These are phyloP conservation scores for Phytopythium kandeliae DNA, from an alignment of 352 stramenopile genomes.

Conservation along the genomic window DNA sequence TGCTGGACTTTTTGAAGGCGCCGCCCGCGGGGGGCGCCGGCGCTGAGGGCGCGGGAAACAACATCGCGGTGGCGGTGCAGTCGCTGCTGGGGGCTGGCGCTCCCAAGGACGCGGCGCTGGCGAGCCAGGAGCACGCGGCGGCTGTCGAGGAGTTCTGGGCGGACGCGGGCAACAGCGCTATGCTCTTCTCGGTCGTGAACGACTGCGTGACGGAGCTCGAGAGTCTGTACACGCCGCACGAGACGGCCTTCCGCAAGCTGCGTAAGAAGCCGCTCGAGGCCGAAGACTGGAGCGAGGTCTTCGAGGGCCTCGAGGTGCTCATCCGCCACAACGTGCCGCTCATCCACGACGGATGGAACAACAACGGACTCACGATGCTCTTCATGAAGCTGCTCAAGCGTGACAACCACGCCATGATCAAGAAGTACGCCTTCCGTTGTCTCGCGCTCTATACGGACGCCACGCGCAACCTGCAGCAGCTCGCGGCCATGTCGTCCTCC, in stretches of 20 bases:
- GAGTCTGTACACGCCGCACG: conserved; percentile 74
- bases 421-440: conserved; percentile 87
- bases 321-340: conserved; percentile 63
- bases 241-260: conserved; percentile 76
- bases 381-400: conserved; percentile 82
- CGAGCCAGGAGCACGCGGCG: conserved; percentile 32
- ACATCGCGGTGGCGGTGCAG: conserved; percentile 67
- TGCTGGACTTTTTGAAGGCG: conserved; percentile 83
- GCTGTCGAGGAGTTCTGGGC: conserved; percentile 73
- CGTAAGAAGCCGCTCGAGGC: conserved; percentile 78
- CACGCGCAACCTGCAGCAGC: conserved; percentile 62
- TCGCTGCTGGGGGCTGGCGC: conserved; percentile 41
- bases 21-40: conserved; percentile 22
- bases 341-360: conserved; percentile 79
- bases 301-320: conserved; percentile 80
- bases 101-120: conserved; percentile 35
- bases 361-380: conserved; percentile 71
- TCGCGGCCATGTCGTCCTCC: conserved; percentile 32
- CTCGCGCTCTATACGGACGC: conserved; percentile 79
- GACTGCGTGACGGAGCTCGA: conserved; percentile 83
- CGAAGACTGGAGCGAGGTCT: conserved; percentile 87
- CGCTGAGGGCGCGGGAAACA: conserved; percentile 24
- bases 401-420: conserved; percentile 86
- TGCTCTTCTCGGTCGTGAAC: conserved; percentile 74
- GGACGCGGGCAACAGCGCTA: conserved; percentile 54